phyloP scores from a whole-genome alignment of 176 grass and related monocot species.

The Carex myosuroides region DNA sequence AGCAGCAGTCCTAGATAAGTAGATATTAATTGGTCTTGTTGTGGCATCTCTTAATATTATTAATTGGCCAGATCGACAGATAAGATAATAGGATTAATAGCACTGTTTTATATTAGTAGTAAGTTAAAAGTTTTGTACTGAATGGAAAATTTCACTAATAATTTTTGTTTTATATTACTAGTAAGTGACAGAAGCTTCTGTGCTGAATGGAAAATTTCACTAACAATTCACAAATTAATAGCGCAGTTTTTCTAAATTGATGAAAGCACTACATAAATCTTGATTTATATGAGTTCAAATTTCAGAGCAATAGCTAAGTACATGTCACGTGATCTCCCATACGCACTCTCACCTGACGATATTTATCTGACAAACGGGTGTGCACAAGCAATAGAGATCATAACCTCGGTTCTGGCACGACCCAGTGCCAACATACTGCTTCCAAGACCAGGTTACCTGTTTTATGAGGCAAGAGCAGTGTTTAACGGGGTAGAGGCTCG shows the following conservation, averaged over 20 bases:
- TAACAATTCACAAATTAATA: background rate
- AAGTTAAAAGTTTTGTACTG: background rate
- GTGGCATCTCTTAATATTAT: background rate
- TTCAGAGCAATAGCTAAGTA: conserved; percentile 43
- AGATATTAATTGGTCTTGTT: background rate
- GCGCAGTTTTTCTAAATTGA: background rate
- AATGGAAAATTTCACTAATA: background rate
- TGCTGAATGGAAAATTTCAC: background rate
- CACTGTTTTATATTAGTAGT: background rate
- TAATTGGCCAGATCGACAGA: background rate
- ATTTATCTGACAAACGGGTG: conserved; percentile 62
- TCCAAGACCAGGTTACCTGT: conserved; percentile 52
- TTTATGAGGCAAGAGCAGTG: conserved; percentile 41
- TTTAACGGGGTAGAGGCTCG: conserved; percentile 49
- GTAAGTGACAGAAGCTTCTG: background rate
- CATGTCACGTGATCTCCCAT: conserved; percentile 43
- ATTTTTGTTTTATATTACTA: background rate
- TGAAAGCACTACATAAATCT: background rate
- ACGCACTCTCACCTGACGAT: conserved; percentile 34
- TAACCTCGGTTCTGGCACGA: conserved; percentile 39
- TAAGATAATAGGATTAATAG: too few species aligned
- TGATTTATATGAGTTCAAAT: background rate
- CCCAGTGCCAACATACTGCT: conserved; percentile 59
- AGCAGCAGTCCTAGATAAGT: background rate
- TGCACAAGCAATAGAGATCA: conserved; percentile 53